Base-by-base conservation (phyloP, 371 early-diverging fungal genomes). In the Rhizopus delemar region DNA sequence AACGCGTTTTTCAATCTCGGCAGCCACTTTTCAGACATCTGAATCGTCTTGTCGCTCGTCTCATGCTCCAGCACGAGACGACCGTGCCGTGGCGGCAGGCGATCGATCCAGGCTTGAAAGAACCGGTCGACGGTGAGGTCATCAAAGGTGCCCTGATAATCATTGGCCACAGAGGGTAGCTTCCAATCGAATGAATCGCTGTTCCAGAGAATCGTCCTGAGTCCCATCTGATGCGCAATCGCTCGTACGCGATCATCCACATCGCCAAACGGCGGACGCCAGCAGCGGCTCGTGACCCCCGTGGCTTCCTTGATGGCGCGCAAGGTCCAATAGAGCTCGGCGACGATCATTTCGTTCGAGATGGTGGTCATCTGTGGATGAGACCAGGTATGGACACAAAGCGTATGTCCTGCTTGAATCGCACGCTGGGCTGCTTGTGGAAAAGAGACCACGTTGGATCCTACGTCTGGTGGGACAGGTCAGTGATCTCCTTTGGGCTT, bases 331-430 rank as follows among this genome's bases (percentile, higher is more conserved):
- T 72, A 70, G 5, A 83, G 59, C 39, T 83, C 73, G 39, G 77
- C 77, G 8, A 80, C 77, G 28, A 83, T 56, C 45, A 74, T 68
- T 28, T 70, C 65, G 41, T 73, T 69, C 3, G 66, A 60, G 5
- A 84, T 59, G 4, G 70, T 57, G 5, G 82, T 73, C 77, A 85
- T 76, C 11, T 67, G 59, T 15, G 62, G 62, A 56, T 84, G 86
- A 32, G 77, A 70, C 76, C 78, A 82, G 3, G 86, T 82, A 43
- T 84, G 85, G 8, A 74, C 68, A 51, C 78, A 77, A 9, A 84
- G 49, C 13, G 59, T 59, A 46, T 81, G 80, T 0, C 78, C 75
- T 38, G 66, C 63, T 46, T 72, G 51, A 49, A 69, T 51, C 7
- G 73, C 80, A 38, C 77, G 66, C 13, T 64, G 51, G 22, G 73